phyloP scores from a whole-genome alignment of 768 basidiomycete genomes.

The Lenzites betulinus region DNA sequence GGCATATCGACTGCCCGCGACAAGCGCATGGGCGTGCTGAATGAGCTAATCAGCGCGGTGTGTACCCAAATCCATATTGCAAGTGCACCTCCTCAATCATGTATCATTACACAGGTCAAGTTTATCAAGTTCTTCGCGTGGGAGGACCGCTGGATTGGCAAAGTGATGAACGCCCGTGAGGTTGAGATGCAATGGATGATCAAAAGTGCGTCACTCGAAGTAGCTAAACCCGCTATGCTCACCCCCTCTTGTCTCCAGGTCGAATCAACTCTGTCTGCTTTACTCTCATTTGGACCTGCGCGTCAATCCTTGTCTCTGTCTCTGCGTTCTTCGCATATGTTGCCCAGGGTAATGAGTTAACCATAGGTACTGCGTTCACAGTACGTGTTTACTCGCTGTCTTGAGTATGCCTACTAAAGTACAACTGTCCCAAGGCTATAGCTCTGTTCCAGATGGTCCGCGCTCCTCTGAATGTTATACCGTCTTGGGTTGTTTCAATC shows the following conservation, averaged over 20 bases:
- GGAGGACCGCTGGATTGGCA: slow-evolving; percentile 74
- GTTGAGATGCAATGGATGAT: slow-evolving; percentile 78
- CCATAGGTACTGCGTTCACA: slow-evolving; percentile 85
- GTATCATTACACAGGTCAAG: too few relatives aligned
- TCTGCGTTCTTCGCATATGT: slow-evolving; percentile 79
- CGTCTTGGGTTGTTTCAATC: slow-evolving; percentile 76
- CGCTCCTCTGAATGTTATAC: slow-evolving; percentile 76
- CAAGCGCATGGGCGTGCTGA: slow-evolving; percentile 75
- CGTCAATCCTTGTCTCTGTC: slow-evolving; percentile 80
- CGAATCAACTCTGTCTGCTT: slow-evolving; percentile 76
- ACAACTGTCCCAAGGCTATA: slow-evolving; percentile 52
- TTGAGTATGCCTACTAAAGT: not conserved
- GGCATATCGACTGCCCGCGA: slow-evolving; percentile 66
- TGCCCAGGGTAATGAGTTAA: slow-evolving; percentile 69
- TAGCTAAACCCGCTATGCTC: not conserved
- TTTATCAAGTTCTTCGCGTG: slow-evolving; percentile 87
- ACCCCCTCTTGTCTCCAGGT: slow-evolving; percentile 41
- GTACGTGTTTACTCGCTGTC: slow-evolving; percentile 40
- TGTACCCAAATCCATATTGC: too few relatives aligned
- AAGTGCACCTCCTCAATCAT: too few relatives aligned
- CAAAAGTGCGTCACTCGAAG: slow-evolving; percentile 46
- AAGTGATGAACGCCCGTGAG: slow-evolving; percentile 62
- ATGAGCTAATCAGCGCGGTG: slow-evolving; percentile 74
- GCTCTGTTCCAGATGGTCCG: slow-evolving; percentile 86
- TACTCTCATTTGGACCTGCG: slow-evolving; percentile 67